Evolutionary conservation across 2,329 filamentous ascomycete species (phyloP).

Genomic region (Thelonectria blattea): DNA sequence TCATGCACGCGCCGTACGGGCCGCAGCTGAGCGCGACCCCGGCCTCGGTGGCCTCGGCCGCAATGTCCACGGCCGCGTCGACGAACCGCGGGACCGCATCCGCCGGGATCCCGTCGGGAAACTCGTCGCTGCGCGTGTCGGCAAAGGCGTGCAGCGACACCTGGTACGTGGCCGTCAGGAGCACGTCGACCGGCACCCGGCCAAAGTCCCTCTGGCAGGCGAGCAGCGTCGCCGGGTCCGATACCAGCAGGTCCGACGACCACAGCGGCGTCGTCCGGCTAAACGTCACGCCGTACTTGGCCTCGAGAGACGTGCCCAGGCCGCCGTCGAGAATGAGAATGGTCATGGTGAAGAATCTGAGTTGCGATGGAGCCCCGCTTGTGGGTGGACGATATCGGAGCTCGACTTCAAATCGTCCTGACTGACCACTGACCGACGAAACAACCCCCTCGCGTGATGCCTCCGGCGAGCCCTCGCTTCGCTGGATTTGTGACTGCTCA

Average conservation of each 20-base stretch:
- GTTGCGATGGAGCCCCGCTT: too few species aligned
- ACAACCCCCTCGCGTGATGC: too few species aligned
- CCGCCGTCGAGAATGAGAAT: constrained; percentile 68
- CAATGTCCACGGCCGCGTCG: constrained; percentile 52
- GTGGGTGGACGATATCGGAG: too few species aligned
- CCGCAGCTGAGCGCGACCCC: constrained; percentile 68
- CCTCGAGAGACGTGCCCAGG: constrained; percentile 69
- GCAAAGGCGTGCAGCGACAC: constrained; percentile 62
- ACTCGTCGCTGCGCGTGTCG: constrained; percentile 51
- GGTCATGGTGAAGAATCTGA: too few species aligned
- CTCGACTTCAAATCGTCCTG: too few species aligned
- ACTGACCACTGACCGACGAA: too few species aligned
- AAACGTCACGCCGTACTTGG: constrained; percentile 61
- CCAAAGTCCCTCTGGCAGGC: constrained; percentile 63
- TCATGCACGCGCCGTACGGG: constrained; percentile 71
- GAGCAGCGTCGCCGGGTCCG: constrained; percentile 56
- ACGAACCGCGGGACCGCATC: constrained; percentile 50
- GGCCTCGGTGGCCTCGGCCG: constrained; percentile 43
- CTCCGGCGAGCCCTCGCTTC: too few species aligned
- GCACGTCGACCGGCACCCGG: constrained; percentile 62
- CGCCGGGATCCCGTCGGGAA: constrained; percentile 51
- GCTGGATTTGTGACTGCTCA: too few species aligned
- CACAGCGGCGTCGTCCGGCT: constrained; percentile 63
- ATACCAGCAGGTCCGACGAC: constrained; percentile 70
- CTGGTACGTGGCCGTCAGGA: constrained; percentile 74